These are phyloP conservation scores for Trypanosomatidae sp. DNA, from an alignment of 208 protist genomes.

Conservation along the genomic window DNA sequence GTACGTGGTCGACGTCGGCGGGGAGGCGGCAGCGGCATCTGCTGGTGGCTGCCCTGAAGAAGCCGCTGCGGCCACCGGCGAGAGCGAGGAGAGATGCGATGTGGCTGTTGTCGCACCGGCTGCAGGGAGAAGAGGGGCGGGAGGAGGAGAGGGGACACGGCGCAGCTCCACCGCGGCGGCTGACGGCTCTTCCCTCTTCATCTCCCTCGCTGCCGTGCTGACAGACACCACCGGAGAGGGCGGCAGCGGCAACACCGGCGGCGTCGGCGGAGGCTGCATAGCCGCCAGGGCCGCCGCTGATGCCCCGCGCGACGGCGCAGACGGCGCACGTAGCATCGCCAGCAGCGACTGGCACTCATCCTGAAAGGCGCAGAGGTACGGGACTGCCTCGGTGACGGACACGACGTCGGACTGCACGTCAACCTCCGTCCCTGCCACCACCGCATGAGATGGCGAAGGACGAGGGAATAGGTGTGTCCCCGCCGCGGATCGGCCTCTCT, in stretches of 20 bases:
- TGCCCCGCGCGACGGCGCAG: not conserved
- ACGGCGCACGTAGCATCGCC: slow-evolving; percentile 15
- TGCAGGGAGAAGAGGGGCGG: too few species aligned
- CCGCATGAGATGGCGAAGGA: not conserved
- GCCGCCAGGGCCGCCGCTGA: not conserved
- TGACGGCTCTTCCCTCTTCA: too few species aligned
- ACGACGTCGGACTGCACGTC: slow-evolving; percentile 25
- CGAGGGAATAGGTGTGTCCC: not conserved
- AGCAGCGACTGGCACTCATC: slow-evolving; percentile 36
- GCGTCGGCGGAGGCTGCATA: not conserved
- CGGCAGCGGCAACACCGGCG: not conserved
- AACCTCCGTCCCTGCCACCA: slow-evolving; percentile 11
- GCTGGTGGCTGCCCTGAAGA: too few species aligned
- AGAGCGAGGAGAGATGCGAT: not conserved
- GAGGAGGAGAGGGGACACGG: too few species aligned
- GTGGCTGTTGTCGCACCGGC: too few species aligned
- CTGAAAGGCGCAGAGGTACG: slow-evolving; percentile 28
- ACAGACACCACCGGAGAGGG: too few species aligned
- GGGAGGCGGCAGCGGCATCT: too few species aligned
- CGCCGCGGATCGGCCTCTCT: not conserved
- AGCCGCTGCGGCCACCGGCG: not conserved
- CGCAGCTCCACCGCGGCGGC: too few species aligned
- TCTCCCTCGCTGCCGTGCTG: too few species aligned
- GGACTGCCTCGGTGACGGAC: slow-evolving; percentile 1
- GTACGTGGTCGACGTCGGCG: slow-evolving; percentile 10